Evolutionary conservation across 2,329 filamentous ascomycete species (phyloP).

Genomic region (Ascochyta fabae): DNA sequence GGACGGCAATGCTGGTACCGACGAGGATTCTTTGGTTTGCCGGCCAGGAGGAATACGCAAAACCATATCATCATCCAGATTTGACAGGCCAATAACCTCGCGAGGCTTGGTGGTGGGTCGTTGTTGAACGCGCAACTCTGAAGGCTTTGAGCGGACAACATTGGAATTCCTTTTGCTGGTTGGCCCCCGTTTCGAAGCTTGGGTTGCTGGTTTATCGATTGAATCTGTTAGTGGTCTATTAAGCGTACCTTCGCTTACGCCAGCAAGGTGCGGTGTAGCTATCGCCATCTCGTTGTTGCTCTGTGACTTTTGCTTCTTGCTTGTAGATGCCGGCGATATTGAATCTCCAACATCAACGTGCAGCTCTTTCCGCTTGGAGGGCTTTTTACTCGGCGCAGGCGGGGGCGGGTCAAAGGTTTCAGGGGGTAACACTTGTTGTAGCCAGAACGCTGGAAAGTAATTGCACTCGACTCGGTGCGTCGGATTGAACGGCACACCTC

Average conservation of each 20-base stretch:
- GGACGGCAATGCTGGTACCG: not conserved
- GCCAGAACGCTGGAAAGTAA: conserved; percentile 41
- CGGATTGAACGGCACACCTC: conserved; percentile 39
- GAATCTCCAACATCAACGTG: not conserved
- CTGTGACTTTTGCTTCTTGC: conserved; percentile 6
- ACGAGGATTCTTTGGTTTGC: not conserved
- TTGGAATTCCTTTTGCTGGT: not conserved
- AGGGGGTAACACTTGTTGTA: conserved; percentile 38
- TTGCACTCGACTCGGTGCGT: conserved; percentile 44
- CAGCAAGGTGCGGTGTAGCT: not conserved
- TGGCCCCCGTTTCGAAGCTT: not conserved
- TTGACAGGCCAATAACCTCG: conserved; percentile 1
- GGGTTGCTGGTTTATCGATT: too few species aligned
- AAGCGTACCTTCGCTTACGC: not conserved
- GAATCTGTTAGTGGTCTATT: not conserved
- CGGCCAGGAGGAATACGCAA: conserved; percentile 2
- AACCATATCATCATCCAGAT: not conserved
- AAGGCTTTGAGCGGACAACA: not conserved
- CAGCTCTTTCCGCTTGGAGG: conserved; percentile 22
- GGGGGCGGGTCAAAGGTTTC: conserved; percentile 29
- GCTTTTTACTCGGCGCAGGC: conserved; percentile 13
- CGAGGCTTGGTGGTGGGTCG: not conserved
- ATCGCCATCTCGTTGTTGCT: not conserved
- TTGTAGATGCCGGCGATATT: not conserved
- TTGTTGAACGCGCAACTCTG: not conserved